Conservation (phyloP, 75 land plant genomes). For the Picea sitchensis region DNA sequence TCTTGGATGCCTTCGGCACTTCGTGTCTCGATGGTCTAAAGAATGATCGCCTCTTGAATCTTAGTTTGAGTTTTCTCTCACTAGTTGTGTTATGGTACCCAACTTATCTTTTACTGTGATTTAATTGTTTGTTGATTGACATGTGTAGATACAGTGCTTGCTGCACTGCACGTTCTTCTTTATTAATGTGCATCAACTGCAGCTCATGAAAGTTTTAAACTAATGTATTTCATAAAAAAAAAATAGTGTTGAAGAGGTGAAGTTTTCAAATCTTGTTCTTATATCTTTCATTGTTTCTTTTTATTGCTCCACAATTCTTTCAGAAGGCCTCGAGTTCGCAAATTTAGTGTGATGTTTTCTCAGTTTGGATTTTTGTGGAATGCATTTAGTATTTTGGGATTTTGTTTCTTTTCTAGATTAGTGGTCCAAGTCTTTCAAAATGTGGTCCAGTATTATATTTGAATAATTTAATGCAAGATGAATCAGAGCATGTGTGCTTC, state of each 20-base stretch:
- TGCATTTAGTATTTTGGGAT: neutral
- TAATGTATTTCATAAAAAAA: neutral
- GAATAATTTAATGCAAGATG: neutral
- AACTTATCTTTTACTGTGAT: neutral
- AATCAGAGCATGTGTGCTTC: neutral
- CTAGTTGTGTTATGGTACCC: neutral
- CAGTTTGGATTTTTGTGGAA: neutral
- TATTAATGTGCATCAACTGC: neutral
- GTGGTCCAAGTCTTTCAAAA: neutral
- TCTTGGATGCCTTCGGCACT: too few relatives aligned
- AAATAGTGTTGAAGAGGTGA: neutral
- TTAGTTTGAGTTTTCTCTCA: neutral
- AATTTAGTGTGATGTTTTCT: neutral
- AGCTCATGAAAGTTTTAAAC: neutral
- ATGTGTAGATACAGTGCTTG: neutral
- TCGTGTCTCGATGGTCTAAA: too few relatives aligned
- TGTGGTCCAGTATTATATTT: neutral
- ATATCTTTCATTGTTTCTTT: neutral
- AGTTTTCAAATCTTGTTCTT: neutral
- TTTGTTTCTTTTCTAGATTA: neutral
- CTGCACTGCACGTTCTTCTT: neutral
- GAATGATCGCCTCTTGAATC: neutral
- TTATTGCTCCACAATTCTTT: neutral
- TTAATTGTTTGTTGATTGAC: neutral
- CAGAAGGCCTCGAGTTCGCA: neutral